Evolutionary conservation across 192 early-diverging fungal species (phyloP), one percentile per base, ranked within the genome.

Genomic region (Coemansia pectinata): DNA sequence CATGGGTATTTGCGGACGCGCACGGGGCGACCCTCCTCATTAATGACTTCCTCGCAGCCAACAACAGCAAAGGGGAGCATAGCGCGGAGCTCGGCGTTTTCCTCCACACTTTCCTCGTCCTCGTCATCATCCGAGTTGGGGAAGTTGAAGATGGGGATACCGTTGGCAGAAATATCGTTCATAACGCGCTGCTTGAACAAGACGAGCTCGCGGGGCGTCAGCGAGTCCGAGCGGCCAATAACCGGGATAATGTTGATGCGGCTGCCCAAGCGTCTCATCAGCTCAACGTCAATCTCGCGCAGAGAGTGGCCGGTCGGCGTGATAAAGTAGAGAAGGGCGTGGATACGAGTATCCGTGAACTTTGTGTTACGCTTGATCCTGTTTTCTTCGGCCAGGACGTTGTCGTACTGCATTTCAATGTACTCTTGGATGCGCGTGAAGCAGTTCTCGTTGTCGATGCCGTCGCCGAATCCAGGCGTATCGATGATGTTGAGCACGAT

Each of bases 81-180:
- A 23, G 85, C 82, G 69, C 96, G 86, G 65, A 99, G 87, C 85
- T 97, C 96, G 61, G 93, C 90, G 86, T 98, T 99, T 83, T 99
- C 96, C 79, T 99, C 98, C 53, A 94, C 89, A 2, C 94, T 97
- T 73, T 99, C 98, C 79, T 99, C 97, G 70, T 98, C 98, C 76
- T 97, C 97, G 75, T 98, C 97, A 65, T 99, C 96, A 23, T 90
- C 89, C 64, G 96, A 91, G 69, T 91, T 91, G 52, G 98, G 98
- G 86, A 99, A 99, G 84, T 93, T 94, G 86, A 96, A 99, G 73
- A 98, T 95, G 38, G 95, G 96, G 69, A 99, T 98, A 62, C 93
- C 88, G 85, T 96, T 95, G 77, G 93, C 87, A 14, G 90, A 88
- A 85, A 99, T 96, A 80, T 99, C 98, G 73, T 97, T 91, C 96